Evolutionary conservation across 305 asterid genomes (phyloP).

Genomic region (Solanum aculeatissimum): DNA sequence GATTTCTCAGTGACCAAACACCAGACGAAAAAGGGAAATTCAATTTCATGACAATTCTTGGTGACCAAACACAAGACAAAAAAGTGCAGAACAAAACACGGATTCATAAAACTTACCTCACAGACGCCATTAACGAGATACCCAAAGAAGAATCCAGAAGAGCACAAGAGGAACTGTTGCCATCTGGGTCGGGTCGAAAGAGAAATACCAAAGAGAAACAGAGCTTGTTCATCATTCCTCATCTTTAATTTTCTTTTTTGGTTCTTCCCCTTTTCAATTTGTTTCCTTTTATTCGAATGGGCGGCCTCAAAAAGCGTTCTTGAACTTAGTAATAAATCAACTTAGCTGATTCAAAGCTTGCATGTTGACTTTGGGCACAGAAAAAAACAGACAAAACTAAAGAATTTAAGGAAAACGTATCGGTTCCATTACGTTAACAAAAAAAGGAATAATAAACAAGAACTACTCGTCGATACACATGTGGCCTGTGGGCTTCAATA

Average conservation of each 20-base stretch:
- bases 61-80: neutral
- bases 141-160: conserved; percentile 72
- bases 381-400: conserved; percentile 5
- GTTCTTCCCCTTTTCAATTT: neutral
- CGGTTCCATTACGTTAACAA: conserved; percentile 29
- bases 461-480: neutral
- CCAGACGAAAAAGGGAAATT: neutral
- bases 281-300: neutral
- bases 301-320: neutral
- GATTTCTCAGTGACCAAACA: neutral
- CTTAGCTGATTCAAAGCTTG: neutral
- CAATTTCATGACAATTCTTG: neutral
- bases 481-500: neutral
- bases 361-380: conserved; percentile 30
- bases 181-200: conserved; percentile 48
- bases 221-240: conserved; percentile 54
- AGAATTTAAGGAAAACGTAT: conserved; percentile 24
- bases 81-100: neutral
- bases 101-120: conserved; percentile 27
- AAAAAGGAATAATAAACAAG: neutral
- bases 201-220: conserved; percentile 60
- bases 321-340: neutral
- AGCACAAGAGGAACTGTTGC: conserved; percentile 66
- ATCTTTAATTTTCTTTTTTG: conserved; percentile 7
- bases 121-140: conserved; percentile 74